Evolutionary conservation across 345 rosid genomes (phyloP), one percentile per base, ranked within the genome.

Genomic region (Gossypium australe): DNA sequence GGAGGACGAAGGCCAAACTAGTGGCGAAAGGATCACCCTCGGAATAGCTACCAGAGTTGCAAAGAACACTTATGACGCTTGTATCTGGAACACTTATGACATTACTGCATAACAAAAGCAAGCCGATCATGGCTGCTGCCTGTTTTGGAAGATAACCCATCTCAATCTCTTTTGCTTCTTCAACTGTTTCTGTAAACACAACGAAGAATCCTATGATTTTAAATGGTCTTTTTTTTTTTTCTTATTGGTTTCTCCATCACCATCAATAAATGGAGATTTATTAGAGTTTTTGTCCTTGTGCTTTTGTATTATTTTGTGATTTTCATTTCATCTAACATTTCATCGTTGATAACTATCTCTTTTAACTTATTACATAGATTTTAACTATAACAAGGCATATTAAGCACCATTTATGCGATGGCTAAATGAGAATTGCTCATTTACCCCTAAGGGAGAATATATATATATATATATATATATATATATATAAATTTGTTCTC

Each of bases 1-100:
- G 69, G 25, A 85, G 18, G 70, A 85, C 81, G 34, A 71, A 83
- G n/a, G 38, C 77, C 16, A 86, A 76, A 67, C 89, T 87, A 8
- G 17, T 45, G 3, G 29, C 76, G 56, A 87, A 89, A 13, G 89
- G 89, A 62, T 86, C 87, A 0, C 87, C 86, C 6, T 22, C 66
- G 0, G 89, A 76, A 73, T 84, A 84, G 52, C 48, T 74, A 44
- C 62, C 76, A 1, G 74, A 34, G 73, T 86, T 87, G 82, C 90
- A 89, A 57, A 84, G 87, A 68, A 84, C 81, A 20, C 2, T 76
- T 9, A 18, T 55, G 24, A 79, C 76, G 22, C 74, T 77, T 63
- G 88, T 83, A 67, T 87, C 70, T 7, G 89, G 88, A 8, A 44
- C 78, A 38, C 88, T 71, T 53, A 0, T 55, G 12, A 4, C 71